These are phyloP conservation scores for Mortierella sp. DNA, from an alignment of 371 early-diverging fungal species.

Conservation along the genomic window DNA sequence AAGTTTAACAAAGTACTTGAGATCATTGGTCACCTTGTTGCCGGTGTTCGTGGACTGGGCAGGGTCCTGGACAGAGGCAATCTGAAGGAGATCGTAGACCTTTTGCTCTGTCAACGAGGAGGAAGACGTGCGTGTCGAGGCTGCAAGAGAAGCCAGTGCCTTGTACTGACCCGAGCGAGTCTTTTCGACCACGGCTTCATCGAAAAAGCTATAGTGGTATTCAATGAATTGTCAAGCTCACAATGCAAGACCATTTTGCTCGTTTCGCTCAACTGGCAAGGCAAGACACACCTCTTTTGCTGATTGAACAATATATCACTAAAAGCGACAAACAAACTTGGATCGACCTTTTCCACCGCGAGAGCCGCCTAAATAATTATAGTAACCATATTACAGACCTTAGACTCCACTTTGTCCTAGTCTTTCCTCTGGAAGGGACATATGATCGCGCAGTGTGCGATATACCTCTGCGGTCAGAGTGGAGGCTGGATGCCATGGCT, in stretches of 20 bases:
- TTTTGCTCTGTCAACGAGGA: constrained; percentile 46
- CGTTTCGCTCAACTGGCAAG: not conserved
- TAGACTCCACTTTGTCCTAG: too few species aligned
- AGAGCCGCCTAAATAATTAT: constrained; percentile 76
- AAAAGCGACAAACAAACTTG: constrained; percentile 65
- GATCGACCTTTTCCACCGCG: constrained; percentile 78
- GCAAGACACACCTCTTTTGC: constrained; percentile 64
- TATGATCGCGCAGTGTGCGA: too few species aligned
- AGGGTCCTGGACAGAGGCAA: constrained; percentile 59
- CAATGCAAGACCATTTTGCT: not conserved
- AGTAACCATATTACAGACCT: too few species aligned
- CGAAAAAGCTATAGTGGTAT: constrained; percentile 74
- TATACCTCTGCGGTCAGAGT: constrained; percentile 76
- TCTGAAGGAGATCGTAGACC: constrained; percentile 59
- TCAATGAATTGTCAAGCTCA: not conserved
- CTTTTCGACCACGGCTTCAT: constrained; percentile 69
- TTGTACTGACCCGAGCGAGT: constrained; percentile 63
- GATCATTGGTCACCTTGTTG: constrained; percentile 67
- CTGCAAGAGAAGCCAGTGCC: constrained; percentile 64
- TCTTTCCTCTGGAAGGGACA: too few species aligned
- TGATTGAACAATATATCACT: constrained; percentile 69
- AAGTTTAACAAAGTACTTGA: constrained; percentile 75
- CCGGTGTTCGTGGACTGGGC: constrained; percentile 46
- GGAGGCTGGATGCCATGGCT: constrained; percentile 87
- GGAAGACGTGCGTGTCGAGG: constrained; percentile 54